phyloP scores from a whole-genome alignment of 257 asterid species.

The Przewalskia tangutica region DNA sequence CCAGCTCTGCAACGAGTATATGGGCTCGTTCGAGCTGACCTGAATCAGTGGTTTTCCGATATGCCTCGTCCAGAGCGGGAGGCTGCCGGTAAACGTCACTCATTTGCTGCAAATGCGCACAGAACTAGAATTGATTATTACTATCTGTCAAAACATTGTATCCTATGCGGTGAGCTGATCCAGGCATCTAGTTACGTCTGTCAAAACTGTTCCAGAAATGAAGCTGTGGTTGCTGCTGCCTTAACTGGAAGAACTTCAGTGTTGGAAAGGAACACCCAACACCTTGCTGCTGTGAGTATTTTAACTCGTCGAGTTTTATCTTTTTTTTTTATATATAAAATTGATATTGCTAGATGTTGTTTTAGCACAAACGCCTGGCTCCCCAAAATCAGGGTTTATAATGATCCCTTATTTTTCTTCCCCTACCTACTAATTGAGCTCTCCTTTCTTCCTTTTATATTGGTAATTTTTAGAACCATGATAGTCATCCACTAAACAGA shows the following conservation, averaged over 20 bases:
- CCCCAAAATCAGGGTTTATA: not conserved
- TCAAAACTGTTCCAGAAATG: constrained; percentile 45
- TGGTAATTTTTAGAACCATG: not conserved
- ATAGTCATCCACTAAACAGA: not conserved
- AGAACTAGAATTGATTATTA: constrained; percentile 74
- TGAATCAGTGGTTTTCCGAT: constrained; percentile 73
- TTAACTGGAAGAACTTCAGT: constrained; percentile 72
- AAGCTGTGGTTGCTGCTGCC: constrained; percentile 50
- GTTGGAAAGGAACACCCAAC: constrained; percentile 71
- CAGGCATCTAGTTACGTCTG: constrained; percentile 62
- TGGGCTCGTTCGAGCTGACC: constrained; percentile 85
- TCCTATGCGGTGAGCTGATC: constrained; percentile 68
- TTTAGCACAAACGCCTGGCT: not conserved
- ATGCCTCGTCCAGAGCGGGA: constrained; percentile 81
- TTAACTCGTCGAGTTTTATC: not conserved
- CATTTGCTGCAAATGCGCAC: constrained; percentile 32
- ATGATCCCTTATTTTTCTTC: not conserved
- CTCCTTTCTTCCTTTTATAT: not conserved
- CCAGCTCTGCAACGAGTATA: constrained; percentile 85
- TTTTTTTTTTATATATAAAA: not conserved
- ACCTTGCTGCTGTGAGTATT: constrained; percentile 80
- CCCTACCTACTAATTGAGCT: not conserved
- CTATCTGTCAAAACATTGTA: constrained; percentile 70
- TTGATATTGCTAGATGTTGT: not conserved
- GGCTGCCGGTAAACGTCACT: constrained; percentile 43